Conservation (phyloP, 768 basidiomycete genomes). For the Pisolithus tinctorius region DNA sequence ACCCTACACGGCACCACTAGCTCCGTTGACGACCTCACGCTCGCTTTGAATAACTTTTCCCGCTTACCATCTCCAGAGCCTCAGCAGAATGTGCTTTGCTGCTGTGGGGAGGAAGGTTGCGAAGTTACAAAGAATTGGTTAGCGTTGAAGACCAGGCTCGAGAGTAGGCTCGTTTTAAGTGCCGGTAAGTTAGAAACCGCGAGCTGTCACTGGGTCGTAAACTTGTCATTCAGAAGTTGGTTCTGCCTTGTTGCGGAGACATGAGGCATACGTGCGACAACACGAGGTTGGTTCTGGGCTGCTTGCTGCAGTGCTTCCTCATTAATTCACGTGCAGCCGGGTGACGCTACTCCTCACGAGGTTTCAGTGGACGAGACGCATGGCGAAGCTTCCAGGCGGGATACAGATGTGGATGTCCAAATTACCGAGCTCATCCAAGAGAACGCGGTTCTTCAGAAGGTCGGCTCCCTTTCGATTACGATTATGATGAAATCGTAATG, state of each 20-base stretch:
- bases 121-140: conserved; percentile 59
- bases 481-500: conserved; percentile 4
- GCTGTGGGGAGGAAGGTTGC: conserved; percentile 61
- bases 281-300: conserved; percentile 46
- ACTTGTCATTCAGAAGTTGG: conserved; percentile 61
- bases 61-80: conserved; percentile 71
- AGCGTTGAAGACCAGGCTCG: conserved; percentile 59
- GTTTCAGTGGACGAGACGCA: conserved; percentile 8
- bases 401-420: conserved; percentile 25
- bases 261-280: conserved; percentile 78
- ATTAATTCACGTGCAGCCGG: conserved; percentile 14
- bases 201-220: conserved; percentile 1
- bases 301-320: conserved; percentile 3
- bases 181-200: conserved; percentile 57
- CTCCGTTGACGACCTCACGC: conserved; percentile 76
- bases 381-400: conserved; percentile 7
- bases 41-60: conserved; percentile 66
- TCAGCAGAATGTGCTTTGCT: conserved; percentile 45
- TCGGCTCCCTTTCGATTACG: background rate
- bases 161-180: conserved; percentile 73
- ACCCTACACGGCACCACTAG: conserved; percentile 47
- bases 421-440: conserved; percentile 41
- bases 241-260: conserved; percentile 77
- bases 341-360: conserved; percentile 9
- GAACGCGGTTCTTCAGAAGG: conserved; percentile 51